A percentile compares a stretch with the other conserved stretches of the same genome.
Conservation (phyloP, 768 basidiomycete genomes). For the Asterophora lycoperdoides region DNA sequence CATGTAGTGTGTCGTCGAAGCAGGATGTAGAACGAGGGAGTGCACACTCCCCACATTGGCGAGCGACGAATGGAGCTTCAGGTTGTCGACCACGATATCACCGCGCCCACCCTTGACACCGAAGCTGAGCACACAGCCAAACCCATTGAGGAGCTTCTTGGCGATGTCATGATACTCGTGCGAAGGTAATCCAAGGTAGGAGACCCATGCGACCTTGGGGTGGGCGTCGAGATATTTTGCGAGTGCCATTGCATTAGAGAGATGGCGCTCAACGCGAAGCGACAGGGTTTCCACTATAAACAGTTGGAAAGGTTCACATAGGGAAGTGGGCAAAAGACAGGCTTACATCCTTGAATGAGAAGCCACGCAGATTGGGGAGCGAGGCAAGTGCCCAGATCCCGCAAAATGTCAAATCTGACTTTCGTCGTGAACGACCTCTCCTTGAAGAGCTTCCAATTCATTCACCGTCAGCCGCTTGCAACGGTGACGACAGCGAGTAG, state of each 20-base stretch:
- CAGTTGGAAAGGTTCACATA: not conserved
- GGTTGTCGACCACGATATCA: conserved; percentile 31
- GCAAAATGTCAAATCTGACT: conserved; percentile 47
- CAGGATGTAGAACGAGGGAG: conserved; percentile 53
- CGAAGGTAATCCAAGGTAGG: conserved; percentile 51
- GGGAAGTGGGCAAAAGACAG: not conserved
- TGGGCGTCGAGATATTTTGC: conserved; percentile 47
- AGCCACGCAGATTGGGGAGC: conserved; percentile 59
- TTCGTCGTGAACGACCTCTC: conserved; percentile 17
- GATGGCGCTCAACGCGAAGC: conserved; percentile 57
- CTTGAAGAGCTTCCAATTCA: conserved; percentile 11
- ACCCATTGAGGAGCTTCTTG: conserved; percentile 39
- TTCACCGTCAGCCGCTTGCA: not conserved
- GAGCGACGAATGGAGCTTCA: conserved; percentile 33
- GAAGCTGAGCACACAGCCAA: conserved; percentile 60
- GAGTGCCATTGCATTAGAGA: conserved; percentile 44
- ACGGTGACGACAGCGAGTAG: too few species aligned
- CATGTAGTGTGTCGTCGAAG: conserved; percentile 57
- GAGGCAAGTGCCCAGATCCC: conserved; percentile 49
- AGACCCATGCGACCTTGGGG: conserved; percentile 58
- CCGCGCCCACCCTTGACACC: conserved; percentile 46
- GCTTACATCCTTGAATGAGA: conserved; percentile 48
- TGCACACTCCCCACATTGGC: conserved; percentile 27
- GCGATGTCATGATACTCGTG: conserved; percentile 52
- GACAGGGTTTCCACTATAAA: conserved; percentile 53